Evolutionary conservation across 2,329 filamentous ascomycete genomes (phyloP), one percentile per base, ranked within the genome.

Genomic region (Aspergillus pseudoviridinutans): DNA sequence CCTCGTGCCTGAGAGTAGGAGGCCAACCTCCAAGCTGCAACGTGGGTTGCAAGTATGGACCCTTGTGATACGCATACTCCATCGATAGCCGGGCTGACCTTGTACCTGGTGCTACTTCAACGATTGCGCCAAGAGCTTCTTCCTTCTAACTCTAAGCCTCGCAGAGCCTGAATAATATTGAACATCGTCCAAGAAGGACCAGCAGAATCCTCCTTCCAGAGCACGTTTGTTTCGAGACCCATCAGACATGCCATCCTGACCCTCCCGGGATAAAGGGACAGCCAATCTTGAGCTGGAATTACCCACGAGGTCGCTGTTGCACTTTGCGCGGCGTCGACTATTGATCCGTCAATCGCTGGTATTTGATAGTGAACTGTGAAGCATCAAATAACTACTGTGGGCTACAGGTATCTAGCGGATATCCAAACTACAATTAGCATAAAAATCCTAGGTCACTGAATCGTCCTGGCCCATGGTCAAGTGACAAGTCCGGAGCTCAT

Each of bases 181-280:
- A 42, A 46, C 35, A 10, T n/a, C 35, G 32, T 17, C 32, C 32
- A 38, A 38, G 5, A 38, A 38, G 14, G 5, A 49, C 49, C 54
- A 55, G 44, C 53, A 42, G 50, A 46, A 55, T 49, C 28, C 29
- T n/a, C 38, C 35, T 28, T 24, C n/a, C 49, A 51, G 49, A 47
- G 47, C 54, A 55, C 54, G 54, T 51, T 55, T 27, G 22, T 55
- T 41, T 46, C 47, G 12, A 51, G 49, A 51, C 54, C 54, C 54
- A 55, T 55, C 54, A 20, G 49, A n/a, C 47, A 32, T 51, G 44
- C 35, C 49, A 47, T 55, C 54, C 22, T 42, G 32, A 38, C 2
- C 32, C 14, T 7, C 1, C 14, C 5, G 5, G 32, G 32, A 17
- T 7, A 38, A 17, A 5, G 5, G 32, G 38, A 29, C 54, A 41